phyloP scores from a whole-genome alignment of 2,329 filamentous ascomycete genomes.

The Leptographium radiaticola region DNA sequence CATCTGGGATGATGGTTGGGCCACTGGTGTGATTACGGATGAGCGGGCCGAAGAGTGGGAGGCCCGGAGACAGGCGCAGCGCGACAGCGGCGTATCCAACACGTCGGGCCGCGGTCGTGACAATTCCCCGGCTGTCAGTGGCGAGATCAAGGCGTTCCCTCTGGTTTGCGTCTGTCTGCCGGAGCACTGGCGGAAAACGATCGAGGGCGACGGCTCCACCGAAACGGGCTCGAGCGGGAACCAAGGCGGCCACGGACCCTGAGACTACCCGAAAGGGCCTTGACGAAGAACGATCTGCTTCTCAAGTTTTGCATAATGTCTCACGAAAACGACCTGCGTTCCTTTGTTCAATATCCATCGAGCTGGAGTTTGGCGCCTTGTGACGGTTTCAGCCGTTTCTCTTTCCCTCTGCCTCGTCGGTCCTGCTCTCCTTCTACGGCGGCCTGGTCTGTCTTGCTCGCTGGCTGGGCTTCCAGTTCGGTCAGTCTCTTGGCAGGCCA shows the following conservation, averaged over 20 bases:
- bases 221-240: constrained; percentile 41
- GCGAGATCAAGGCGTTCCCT: constrained; percentile 95
- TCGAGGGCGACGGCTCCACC: constrained; percentile 72
- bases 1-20: constrained; percentile 99
- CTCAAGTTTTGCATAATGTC: constrained; percentile 18
- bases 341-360: constrained; percentile 14
- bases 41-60: constrained; percentile 87
- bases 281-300: constrained; percentile 12
- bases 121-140: constrained; percentile 49
- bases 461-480: neutral
- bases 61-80: constrained; percentile 57
- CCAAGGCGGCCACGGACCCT: constrained; percentile 16
- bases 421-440: neutral
- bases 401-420: constrained; percentile 1
- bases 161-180: constrained; percentile 92
- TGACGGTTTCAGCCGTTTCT: neutral
- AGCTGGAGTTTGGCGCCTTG: constrained; percentile 16
- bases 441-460: neutral
- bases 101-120: constrained; percentile 49
- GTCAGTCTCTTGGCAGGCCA: neutral
- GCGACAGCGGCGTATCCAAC: constrained; percentile 88
- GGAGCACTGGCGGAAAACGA: constrained; percentile 92
- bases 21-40: constrained; percentile 73
- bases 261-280: constrained; percentile 9
- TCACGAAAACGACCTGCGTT: constrained; percentile 15